phyloP scores from a whole-genome alignment of 2,329 filamentous ascomycete species.

The Epichloe sp. region DNA sequence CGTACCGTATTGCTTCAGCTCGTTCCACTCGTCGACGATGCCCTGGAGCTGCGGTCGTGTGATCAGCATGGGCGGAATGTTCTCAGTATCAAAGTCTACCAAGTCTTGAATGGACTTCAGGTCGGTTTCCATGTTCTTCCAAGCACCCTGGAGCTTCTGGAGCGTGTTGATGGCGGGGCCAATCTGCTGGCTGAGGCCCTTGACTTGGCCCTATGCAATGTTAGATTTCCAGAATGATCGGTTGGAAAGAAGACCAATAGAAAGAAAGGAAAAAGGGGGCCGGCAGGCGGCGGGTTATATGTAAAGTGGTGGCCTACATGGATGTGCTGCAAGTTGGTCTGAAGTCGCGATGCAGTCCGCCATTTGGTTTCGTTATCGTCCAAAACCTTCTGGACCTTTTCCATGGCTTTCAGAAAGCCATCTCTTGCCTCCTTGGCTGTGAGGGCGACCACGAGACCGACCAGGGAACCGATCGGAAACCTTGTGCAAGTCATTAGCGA shows the following conservation, averaged over 20 bases:
- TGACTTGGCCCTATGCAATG: neutral
- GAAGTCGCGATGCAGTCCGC: neutral
- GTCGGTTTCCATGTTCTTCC: slow-evolving; percentile 1
- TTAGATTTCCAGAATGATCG: neutral
- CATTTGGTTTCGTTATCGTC: neutral
- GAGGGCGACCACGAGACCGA: too few species aligned
- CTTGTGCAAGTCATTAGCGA: neutral
- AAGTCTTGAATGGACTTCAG: neutral
- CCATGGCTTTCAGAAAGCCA: neutral
- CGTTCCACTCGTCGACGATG: slow-evolving; percentile 1
- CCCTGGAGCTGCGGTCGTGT: neutral
- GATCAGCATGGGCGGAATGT: slow-evolving; percentile 1
- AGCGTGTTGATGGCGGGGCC: neutral
- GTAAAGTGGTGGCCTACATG: neutral
- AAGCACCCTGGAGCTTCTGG: neutral
- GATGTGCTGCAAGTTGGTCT: neutral
- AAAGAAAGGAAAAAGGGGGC: too few species aligned
- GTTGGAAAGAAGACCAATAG: too few species aligned
- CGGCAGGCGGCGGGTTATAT: neutral
- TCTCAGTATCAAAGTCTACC: neutral
- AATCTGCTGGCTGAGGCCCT: neutral
- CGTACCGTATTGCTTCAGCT: neutral
- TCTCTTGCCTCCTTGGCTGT: neutral
- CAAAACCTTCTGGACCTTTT: neutral
- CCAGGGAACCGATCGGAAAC: neutral